A percentile compares a stretch with the other conserved stretches of the same genome.
phyloP scores from a whole-genome alignment of 495 filamentous ascomycete genomes.

The Podospora conica region DNA sequence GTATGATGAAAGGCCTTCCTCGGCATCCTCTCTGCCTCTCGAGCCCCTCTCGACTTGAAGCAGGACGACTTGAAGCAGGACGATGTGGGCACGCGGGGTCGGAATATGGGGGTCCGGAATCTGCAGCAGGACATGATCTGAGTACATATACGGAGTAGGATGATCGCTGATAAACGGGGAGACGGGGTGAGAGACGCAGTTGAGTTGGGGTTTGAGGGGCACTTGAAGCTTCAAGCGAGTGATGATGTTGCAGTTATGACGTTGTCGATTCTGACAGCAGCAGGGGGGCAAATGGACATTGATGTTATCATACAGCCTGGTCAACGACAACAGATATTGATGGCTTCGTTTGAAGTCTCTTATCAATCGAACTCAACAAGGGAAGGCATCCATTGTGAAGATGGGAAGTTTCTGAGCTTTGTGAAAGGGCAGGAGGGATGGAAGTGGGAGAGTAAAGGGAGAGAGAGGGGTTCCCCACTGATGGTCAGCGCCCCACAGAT shows the following conservation, averaged over 20 bases:
- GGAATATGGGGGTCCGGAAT: neutral
- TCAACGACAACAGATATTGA: neutral
- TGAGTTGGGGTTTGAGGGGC: too few species aligned
- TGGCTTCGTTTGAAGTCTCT: neutral
- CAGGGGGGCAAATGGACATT: neutral
- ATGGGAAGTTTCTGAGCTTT: neutral
- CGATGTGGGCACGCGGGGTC: too few species aligned
- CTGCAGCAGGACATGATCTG: neutral
- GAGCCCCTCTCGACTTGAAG: neutral
- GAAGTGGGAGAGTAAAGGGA: too few species aligned
- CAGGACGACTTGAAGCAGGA: neutral
- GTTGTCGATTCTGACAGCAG: conserved; percentile 4
- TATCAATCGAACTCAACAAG: too few species aligned
- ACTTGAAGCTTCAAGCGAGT: conserved; percentile 14
- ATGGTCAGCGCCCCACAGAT: neutral
- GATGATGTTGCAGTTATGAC: conserved; percentile 29
- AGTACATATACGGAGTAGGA: neutral
- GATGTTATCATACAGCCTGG: neutral
- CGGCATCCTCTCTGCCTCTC: neutral
- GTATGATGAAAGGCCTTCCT: too few species aligned
- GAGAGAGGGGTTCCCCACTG: neutral
- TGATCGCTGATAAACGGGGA: neutral
- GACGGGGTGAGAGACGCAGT: neutral
- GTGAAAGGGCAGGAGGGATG: neutral
- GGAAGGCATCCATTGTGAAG: too few species aligned